Conservation (phyloP, 1,139 yeast genomes). For the Zygoascus sp. region DNA sequence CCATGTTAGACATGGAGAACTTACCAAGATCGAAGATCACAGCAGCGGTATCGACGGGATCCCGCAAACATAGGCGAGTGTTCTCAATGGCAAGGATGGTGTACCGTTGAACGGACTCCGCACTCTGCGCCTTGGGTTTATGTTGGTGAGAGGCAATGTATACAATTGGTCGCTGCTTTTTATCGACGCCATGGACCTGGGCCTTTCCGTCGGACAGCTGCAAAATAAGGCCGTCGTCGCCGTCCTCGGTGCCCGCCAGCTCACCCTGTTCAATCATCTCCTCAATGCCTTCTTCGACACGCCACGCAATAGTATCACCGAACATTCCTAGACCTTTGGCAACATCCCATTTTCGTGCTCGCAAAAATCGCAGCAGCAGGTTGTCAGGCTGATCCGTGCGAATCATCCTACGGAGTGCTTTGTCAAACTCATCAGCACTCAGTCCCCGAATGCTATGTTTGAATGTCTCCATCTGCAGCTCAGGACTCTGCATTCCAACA, state of each 20-base stretch:
- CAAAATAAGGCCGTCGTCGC: constrained; percentile 45
- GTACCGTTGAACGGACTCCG: constrained; percentile 60
- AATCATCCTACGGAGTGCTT: constrained; percentile 51
- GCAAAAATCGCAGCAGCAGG: constrained; percentile 60
- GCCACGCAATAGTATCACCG: constrained; percentile 65
- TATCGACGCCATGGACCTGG: constrained; percentile 61
- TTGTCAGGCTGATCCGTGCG: constrained; percentile 72
- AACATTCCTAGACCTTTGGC: constrained; percentile 70
- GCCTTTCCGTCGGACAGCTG: constrained; percentile 58
- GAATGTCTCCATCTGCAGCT: constrained; percentile 22
- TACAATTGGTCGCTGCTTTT: constrained; percentile 62
- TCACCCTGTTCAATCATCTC: constrained; percentile 60
- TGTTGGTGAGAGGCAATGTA: constrained; percentile 70
- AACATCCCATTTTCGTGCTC: constrained; percentile 93
- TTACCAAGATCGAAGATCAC: constrained; percentile 72
- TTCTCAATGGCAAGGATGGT: constrained; percentile 67
- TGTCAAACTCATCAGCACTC: constrained; percentile 43
- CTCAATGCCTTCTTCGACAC: constrained; percentile 56
- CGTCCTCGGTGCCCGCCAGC: constrained; percentile 36
- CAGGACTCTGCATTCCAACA: constrained; percentile 15
- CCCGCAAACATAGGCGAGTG: constrained; percentile 57
- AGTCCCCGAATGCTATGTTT: constrained; percentile 23
- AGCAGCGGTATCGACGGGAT: constrained; percentile 66
- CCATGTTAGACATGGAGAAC: constrained; percentile 77
- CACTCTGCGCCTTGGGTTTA: constrained; percentile 64